These are phyloP conservation scores for Brettanomyces sp. DNA, from an alignment of 805 yeast species.

Conservation along the genomic window DNA sequence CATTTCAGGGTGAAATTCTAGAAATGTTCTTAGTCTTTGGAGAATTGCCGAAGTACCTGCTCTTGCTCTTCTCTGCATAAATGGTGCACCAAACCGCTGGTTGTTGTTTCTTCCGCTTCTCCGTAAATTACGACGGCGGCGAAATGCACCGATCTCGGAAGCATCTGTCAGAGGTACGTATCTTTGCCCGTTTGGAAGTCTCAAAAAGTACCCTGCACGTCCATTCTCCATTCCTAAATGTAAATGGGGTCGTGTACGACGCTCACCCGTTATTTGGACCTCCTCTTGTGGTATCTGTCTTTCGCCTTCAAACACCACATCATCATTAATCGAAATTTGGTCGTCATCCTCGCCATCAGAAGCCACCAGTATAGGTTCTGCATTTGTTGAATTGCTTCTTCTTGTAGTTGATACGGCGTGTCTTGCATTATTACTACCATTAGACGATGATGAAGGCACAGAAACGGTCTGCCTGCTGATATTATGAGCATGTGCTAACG, in stretches of 20 bases:
- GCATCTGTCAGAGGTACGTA: slow-evolving; percentile 1
- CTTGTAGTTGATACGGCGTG: too few relatives aligned
- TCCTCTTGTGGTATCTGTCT: slow-evolving; percentile 4
- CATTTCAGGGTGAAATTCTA: background rate
- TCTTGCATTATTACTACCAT: too few relatives aligned
- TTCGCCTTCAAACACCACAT: slow-evolving; percentile 3
- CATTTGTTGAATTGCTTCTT: too few relatives aligned
- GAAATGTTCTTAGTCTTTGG: background rate
- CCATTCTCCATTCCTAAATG: background rate
- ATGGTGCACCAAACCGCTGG: background rate
- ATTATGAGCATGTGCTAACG: too few relatives aligned
- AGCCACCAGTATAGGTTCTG: slow-evolving; percentile 1
- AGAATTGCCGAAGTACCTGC: background rate
- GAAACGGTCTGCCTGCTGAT: too few relatives aligned
- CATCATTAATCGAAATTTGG: slow-evolving; percentile 5
- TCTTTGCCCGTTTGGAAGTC: slow-evolving; percentile 1
- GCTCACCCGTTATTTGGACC: slow-evolving; percentile 5
- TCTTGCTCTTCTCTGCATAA: background rate
- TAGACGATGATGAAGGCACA: too few relatives aligned
- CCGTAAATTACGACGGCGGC: background rate
- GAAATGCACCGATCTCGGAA: background rate
- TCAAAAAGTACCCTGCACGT: slow-evolving; percentile 1
- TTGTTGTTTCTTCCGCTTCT: background rate
- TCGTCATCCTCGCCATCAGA: slow-evolving; percentile 3
- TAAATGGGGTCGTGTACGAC: background rate